A percentile compares a stretch with the other conserved stretches of the same genome.
These are phyloP conservation scores for Fraxinus pennsylvanica DNA, from an alignment of 257 asterid genomes.

Conservation along the genomic window DNA sequence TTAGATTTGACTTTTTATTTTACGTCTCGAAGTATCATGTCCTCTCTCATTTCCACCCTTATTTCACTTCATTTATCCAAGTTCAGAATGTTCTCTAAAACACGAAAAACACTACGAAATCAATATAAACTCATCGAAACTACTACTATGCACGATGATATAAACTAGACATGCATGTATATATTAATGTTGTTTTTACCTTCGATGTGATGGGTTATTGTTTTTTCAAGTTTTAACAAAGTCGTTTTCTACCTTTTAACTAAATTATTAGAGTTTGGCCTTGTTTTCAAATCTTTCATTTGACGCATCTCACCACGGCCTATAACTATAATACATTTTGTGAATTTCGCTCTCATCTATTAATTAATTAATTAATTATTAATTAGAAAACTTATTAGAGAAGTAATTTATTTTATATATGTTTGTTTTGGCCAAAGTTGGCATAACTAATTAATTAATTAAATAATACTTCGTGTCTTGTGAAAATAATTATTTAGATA, in stretches of 20 bases:
- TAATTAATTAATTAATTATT: background rate
- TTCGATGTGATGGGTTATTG: background rate
- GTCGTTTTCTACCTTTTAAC: background rate
- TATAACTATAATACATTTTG: background rate
- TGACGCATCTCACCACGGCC: background rate
- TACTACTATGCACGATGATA: background rate
- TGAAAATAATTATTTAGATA: slow-evolving; percentile 18
- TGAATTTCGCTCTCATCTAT: background rate
- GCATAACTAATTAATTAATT: background rate
- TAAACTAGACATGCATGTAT: background rate
- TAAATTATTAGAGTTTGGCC: too few species aligned
- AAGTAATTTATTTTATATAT: background rate
- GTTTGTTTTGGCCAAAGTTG: background rate
- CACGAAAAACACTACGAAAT: too few species aligned
- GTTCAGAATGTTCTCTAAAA: too few species aligned
- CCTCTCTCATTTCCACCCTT: too few species aligned
- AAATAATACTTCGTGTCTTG: slow-evolving; percentile 24
- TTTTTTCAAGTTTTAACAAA: background rate
- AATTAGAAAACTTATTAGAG: background rate
- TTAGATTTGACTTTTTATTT: too few species aligned
- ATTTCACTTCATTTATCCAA: too few species aligned
- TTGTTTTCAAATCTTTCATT: background rate
- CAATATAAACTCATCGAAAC: too few species aligned
- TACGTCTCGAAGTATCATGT: too few species aligned
- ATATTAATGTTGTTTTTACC: too few species aligned